Conservation (phyloP, 2,329 filamentous ascomycete genomes). For the Epichloe brachyelytri region DNA sequence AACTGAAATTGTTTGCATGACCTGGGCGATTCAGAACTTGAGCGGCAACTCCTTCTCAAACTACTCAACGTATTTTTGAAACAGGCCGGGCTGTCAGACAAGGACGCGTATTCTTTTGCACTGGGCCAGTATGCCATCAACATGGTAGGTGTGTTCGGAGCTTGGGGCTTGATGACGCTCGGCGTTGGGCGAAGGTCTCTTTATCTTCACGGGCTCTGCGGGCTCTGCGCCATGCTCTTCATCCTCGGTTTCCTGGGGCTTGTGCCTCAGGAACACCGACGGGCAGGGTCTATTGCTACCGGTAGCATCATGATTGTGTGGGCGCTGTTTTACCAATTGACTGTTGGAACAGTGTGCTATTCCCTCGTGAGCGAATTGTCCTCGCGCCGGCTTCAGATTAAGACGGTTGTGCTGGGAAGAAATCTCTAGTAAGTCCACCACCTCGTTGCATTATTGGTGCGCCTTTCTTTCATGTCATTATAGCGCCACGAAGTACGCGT, state of each 20-base stretch:
- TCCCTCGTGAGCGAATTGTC: slow-evolving; percentile 78
- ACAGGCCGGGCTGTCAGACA: slow-evolving; percentile 41
- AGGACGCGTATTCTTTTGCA: slow-evolving; percentile 44
- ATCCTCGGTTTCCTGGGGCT: slow-evolving; percentile 75
- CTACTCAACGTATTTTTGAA: slow-evolving; percentile 52
- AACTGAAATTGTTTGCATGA: slow-evolving; percentile 57
- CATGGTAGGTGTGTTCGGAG: slow-evolving; percentile 68
- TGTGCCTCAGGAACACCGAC: slow-evolving; percentile 45
- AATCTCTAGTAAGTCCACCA: slow-evolving; percentile 49
- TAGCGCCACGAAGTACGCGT: too few species aligned
- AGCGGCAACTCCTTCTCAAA: slow-evolving; percentile 53
- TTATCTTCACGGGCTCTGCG: slow-evolving; percentile 63
- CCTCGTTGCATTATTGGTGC: neutral
- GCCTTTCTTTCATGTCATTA: too few species aligned
- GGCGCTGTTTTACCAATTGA: slow-evolving; percentile 74
- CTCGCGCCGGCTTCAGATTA: slow-evolving; percentile 72
- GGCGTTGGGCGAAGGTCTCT: slow-evolving; percentile 64
- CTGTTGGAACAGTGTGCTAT: slow-evolving; percentile 82
- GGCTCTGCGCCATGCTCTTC: slow-evolving; percentile 64
- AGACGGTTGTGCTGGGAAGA: slow-evolving; percentile 78
- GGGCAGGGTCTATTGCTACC: slow-evolving; percentile 57
- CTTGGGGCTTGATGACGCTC: slow-evolving; percentile 66
- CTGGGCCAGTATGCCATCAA: slow-evolving; percentile 57
- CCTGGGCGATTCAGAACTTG: slow-evolving; percentile 51
- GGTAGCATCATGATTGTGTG: slow-evolving; percentile 77